A percentile compares a stretch with the other conserved stretches of the same genome.
Evolutionary conservation across 1,139 yeast species (phyloP).

Genomic region (Yamadazyma membranifaciens): DNA sequence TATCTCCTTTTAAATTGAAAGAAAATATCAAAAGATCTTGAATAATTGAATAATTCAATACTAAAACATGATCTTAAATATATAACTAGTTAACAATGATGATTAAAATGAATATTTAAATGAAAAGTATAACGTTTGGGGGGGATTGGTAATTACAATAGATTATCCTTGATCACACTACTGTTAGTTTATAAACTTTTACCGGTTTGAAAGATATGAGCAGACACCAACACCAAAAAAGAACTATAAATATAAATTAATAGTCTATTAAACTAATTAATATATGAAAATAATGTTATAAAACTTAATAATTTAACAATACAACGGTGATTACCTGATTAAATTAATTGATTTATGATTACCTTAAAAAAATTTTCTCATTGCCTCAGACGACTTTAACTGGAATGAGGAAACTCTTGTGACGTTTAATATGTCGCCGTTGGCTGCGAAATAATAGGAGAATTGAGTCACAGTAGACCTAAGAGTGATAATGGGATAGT

Average conservation of each 20-base stretch:
- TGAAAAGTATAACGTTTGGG: no score
- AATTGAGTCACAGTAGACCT: neutral
- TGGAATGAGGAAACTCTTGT: constrained; percentile 7
- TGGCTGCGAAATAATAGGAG: constrained; percentile 3
- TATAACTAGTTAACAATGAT: neutral
- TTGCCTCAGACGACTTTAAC: neutral
- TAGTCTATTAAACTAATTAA: no score
- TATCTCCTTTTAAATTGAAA: no score
- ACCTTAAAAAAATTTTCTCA: constrained; percentile 3
- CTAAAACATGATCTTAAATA: neutral
- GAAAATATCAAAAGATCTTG: no score
- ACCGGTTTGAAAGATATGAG: constrained; percentile 46
- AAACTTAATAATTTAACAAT: no score
- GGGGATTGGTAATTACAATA: no score
- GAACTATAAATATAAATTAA: no score
- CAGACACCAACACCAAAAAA: no score
- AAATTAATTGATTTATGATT: no score
- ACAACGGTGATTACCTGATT: no score
- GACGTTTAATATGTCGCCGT: constrained; percentile 9
- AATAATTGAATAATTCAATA: neutral
- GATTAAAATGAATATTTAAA: no score
- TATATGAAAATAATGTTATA: no score
- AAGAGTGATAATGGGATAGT: neutral
- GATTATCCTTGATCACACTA: constrained; percentile 2
- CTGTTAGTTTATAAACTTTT: constrained; percentile 65